Base-by-base conservation (phyloP, 495 filamentous ascomycete genomes). In the Trichoderma parareesei region DNA sequence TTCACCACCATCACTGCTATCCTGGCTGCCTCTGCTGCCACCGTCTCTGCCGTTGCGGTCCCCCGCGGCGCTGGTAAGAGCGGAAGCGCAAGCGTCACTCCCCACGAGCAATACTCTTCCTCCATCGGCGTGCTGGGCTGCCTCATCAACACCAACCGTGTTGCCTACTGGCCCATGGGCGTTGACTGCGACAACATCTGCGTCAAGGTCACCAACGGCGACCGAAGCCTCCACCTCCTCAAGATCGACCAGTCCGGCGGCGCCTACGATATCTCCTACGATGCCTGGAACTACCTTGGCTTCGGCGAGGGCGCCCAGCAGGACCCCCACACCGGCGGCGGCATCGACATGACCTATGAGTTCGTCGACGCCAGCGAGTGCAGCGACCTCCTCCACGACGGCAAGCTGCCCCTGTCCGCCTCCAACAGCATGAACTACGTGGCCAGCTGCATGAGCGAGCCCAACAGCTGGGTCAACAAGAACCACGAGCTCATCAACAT, bases 401-500 rank as follows among this genome's bases (percentile, higher is more conserved):
- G 61, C 48, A 61, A 64, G 38, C 69, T 74, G 38, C 65, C 72
- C 35, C 68, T 74, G 64, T 65, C 67, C 42, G 72, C 70, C 8
- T 65, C 68, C 63, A 72, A 71, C 69, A 67, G 68, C 68, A 74
- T 72, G 67, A 68, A 71, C 68, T 72, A 69, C 67, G 57, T 71
- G 44, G 59, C 40, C 44, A 60, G 49, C 43, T 73, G 71, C 64
- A 48, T 65, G 44, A 42, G 33, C 60, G 37, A 69, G 38, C 65
- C 65, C 14, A 65, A 61, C 66, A 72, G 67, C 66, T 76, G 71
- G 68, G 70, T 72, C 49, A 68, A 57, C 27, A 55, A 73, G 64
- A 70, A 76, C 68, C 63, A 71, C 66, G 69, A 67, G 5, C 65
- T 76, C 11, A 72, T 74, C 66, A 76, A 76, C 67, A 72, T 76